Evolutionary conservation across 495 filamentous ascomycete genomes (phyloP).

Genomic region (Staphylotrichum tortipilum): DNA sequence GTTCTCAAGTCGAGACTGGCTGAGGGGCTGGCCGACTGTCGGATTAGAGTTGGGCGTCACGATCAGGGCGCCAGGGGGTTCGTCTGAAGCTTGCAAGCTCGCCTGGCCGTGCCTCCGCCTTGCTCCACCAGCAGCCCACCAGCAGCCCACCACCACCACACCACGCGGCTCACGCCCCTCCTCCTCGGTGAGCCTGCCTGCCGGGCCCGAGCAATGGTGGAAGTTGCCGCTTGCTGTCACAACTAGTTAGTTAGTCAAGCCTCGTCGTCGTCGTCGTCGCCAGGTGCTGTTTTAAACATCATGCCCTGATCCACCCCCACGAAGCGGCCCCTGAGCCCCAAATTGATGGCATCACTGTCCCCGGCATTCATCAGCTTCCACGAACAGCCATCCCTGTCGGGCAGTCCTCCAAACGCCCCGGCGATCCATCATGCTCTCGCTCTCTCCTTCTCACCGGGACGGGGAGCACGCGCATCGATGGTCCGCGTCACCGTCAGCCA

Average conservation of each 20-base stretch:
- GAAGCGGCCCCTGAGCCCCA: no score
- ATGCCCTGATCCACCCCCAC: no score
- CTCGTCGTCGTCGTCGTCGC: neutral
- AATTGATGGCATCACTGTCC: no score
- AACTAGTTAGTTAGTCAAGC: no score
- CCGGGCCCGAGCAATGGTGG: neutral
- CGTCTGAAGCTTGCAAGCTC: conserved; percentile 7
- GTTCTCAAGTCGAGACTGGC: conserved; percentile 3
- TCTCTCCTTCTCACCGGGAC: no score
- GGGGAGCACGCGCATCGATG: no score
- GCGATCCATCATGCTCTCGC: no score
- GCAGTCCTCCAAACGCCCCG: no score
- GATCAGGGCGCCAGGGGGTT: conserved; percentile 3
- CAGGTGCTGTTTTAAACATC: no score
- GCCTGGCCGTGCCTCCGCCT: conserved; percentile 9
- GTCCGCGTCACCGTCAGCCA: neutral
- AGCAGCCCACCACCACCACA: conserved; percentile 7
- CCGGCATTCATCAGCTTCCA: no score
- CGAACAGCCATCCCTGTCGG: no score
- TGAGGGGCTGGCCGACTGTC: neutral
- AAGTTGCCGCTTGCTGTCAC: neutral
- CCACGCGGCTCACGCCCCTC: no score
- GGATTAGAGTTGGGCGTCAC: conserved; percentile 7
- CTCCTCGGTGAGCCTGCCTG: conserved; percentile 10
- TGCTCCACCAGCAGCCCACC: conserved; percentile 5